A percentile compares a stretch with the other conserved stretches of the same genome.
Conservation (phyloP, 805 yeast genomes). For the Candida broadrunensis region DNA sequence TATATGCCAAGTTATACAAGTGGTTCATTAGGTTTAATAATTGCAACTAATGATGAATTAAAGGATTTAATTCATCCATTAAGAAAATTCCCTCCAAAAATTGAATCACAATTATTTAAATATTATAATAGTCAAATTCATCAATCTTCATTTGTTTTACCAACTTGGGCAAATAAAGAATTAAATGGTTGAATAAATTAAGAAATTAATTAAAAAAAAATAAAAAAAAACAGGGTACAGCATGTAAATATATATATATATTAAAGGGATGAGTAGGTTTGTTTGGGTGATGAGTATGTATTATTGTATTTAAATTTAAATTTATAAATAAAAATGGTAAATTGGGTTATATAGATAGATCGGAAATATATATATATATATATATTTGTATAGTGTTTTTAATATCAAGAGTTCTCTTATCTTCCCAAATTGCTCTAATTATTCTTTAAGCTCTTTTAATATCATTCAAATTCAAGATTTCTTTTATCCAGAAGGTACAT, state of each 20-base stretch:
- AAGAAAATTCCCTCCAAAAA: constrained; percentile 41
- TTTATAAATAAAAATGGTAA: too few relatives aligned
- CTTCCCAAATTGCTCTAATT: too few relatives aligned
- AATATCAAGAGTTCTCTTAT: too few relatives aligned
- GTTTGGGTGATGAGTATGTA: not conserved
- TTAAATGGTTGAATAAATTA: constrained; percentile 10
- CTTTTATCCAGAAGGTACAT: too few relatives aligned
- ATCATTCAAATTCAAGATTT: too few relatives aligned
- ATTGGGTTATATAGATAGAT: too few relatives aligned
- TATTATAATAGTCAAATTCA: constrained; percentile 72
- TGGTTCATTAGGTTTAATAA: constrained; percentile 79
- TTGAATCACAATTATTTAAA: constrained; percentile 49
- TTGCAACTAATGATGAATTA: constrained; percentile 57
- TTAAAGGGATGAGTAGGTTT: not conserved
- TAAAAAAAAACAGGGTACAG: not conserved
- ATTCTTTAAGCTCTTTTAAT: too few relatives aligned
- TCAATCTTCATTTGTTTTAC: constrained; percentile 70
- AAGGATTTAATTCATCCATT: constrained; percentile 49
- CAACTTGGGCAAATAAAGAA: constrained; percentile 66
- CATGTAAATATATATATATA: too few relatives aligned
- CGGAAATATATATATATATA: too few relatives aligned
- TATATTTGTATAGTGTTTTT: too few relatives aligned
- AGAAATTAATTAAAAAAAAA: not conserved
- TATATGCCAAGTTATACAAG: constrained; percentile 87
- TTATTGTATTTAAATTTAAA: too few relatives aligned